These are phyloP conservation scores for Plectranthus barbatus DNA, from an alignment of 257 asterid genomes.

Conservation along the genomic window DNA sequence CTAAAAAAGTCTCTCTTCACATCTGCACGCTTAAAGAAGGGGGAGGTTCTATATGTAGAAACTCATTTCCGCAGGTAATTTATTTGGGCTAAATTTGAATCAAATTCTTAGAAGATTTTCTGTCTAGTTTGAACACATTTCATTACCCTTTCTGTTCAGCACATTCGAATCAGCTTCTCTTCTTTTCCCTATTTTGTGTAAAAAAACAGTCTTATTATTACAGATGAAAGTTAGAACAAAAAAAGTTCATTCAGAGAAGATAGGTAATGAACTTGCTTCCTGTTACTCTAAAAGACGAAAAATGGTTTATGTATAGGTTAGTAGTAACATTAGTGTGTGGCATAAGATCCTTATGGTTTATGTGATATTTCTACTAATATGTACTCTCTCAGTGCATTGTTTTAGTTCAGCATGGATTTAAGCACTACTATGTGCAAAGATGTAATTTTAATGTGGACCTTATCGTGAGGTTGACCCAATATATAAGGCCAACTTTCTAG, in stretches of 20 bases:
- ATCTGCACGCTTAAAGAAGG: constrained; percentile 90
- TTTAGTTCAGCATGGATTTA: no score
- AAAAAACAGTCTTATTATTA: not conserved
- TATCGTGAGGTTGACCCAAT: not conserved
- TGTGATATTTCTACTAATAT: not conserved
- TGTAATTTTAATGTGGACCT: not conserved
- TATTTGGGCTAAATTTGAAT: not conserved
- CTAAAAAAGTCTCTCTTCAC: constrained; percentile 68
- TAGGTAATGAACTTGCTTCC: not conserved
- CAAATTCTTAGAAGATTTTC: not conserved
- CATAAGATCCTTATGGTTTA: not conserved
- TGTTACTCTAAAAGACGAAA: not conserved
- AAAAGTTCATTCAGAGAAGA: not conserved
- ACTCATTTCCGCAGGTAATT: constrained; percentile 69
- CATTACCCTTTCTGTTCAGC: not conserved
- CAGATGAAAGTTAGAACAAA: not conserved
- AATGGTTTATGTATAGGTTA: not conserved
- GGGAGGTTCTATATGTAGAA: constrained; percentile 89
- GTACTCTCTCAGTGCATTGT: not conserved
- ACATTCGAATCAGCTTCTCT: not conserved
- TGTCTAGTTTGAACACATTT: not conserved
- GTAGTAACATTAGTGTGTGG: not conserved
- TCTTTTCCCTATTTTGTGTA: not conserved
- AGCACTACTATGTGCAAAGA: no score
- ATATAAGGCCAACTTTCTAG: not conserved